Evolutionary conservation across 179 eudicot species (phyloP).

Genomic region (Dionaea muscipula): DNA sequence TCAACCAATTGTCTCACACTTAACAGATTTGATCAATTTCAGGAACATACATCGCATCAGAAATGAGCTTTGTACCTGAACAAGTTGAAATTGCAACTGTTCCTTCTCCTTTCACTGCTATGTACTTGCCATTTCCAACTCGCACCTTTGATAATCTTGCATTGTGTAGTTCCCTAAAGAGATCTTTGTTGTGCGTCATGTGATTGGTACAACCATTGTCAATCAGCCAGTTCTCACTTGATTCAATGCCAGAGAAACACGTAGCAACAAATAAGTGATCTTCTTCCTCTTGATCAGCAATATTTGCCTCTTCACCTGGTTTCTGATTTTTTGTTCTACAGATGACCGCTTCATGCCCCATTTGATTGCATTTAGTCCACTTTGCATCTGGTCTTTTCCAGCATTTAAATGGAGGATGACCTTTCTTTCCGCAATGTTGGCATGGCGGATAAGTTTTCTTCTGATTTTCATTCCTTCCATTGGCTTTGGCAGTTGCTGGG

Average conservation of each 20-base stretch:
- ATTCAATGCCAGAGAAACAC: background rate
- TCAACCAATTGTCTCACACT: constrained; percentile 4
- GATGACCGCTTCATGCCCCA: constrained; percentile 9
- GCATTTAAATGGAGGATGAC: constrained; percentile 7
- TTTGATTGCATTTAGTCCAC: constrained; percentile 12
- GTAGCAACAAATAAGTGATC: constrained; percentile 10
- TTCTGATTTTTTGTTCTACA: constrained; percentile 3
- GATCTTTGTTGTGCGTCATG: constrained; percentile 7
- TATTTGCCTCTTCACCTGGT: constrained; percentile 2
- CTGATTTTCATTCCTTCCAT: too few relatives aligned
- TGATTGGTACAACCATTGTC: constrained; percentile 17
- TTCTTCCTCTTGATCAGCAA: constrained; percentile 10
- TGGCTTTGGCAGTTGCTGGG: too few relatives aligned
- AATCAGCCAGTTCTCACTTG: constrained; percentile 8
- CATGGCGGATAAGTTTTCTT: background rate
- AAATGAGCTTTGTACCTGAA: constrained; percentile 1
- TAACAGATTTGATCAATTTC: constrained; percentile 7
- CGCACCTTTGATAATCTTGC: constrained; percentile 3
- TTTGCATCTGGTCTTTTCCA: constrained; percentile 1
- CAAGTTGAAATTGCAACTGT: constrained; percentile 2
- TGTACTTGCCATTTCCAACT: constrained; percentile 9
- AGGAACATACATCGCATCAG: constrained; percentile 9
- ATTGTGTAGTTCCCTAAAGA: constrained; percentile 6
- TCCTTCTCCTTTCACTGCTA: constrained; percentile 4
- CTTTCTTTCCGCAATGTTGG: constrained; percentile 1